Base-by-base conservation (phyloP, 495 filamentous ascomycete species). In the Hypoxylon crocopeplum region DNA sequence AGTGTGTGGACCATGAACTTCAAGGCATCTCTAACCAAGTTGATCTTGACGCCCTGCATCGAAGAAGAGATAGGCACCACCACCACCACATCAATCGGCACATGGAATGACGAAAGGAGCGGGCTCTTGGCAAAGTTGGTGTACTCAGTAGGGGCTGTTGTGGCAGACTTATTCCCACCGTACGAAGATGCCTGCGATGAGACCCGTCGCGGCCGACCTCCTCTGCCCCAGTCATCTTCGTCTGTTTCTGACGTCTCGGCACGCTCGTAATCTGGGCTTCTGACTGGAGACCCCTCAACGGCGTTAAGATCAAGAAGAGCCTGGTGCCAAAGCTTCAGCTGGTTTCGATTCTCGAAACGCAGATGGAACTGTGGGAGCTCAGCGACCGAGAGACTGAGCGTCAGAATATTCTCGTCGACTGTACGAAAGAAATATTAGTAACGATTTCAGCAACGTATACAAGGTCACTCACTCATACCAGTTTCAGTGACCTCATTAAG, bases 1-100 rank as follows among this genome's bases (percentile, higher is more conserved):
- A 99, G 87, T 46, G 87, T 90, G 48, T 88, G 82, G 6, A 98
- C 92, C 57, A 99, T 87, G 72, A 97, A 99, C 40, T 90, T 92
- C 25, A 99, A 83, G 4, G 92, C 85, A 72, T 98, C 94, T n/a
- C 92, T 88, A 6, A 99, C 83, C 0, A 99, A 82, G 41, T 90
- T 96, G 62, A 99, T 97, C 75, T 99, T 99, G 41, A 99, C 82
- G 5, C 95, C 94, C 73, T 97, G 94, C 94, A 98, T 99, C 0
- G 94, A 99, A 5, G 95, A 96, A 7, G 94, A 97, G 8, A 98
- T 92, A 0, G 94, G 94, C 40, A 99, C 94, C 27, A 99, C 94
- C 6, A 98, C 90, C 2, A 99, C 93, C 34, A 99, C 85, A 69
- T 99, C 94, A 27, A 98, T 82, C 12, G 94, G 95, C 34, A 98